A percentile compares a stretch with the other conserved stretches of the same genome.
Evolutionary conservation across 2,329 filamentous ascomycete species (phyloP).

Genomic region (Ophiocordyceps camponoti-saundersi): DNA sequence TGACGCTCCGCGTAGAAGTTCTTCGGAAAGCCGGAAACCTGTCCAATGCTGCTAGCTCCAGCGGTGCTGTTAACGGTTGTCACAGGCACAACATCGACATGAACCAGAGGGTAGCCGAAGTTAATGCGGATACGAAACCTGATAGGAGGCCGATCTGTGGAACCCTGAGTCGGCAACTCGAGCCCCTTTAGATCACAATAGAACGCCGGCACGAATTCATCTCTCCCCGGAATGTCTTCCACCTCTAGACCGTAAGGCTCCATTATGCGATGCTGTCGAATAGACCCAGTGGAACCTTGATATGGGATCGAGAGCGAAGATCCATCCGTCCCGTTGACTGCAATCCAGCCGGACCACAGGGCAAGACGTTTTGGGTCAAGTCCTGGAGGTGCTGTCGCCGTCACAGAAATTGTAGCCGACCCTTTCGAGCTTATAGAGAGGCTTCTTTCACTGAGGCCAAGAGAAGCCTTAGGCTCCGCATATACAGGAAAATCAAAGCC

Average conservation of each 20-base stretch:
- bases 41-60: not conserved
- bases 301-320: slow-evolving; percentile 21
- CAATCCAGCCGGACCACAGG: slow-evolving; percentile 24
- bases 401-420: not conserved
- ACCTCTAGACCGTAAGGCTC: not conserved
- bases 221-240: too few relatives aligned
- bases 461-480: not conserved
- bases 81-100: not conserved
- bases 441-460: not conserved
- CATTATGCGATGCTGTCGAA: not conserved
- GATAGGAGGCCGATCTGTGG: not conserved
- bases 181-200: not conserved
- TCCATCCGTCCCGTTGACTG: slow-evolving; percentile 22
- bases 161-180: not conserved
- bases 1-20: not conserved
- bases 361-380: slow-evolving; percentile 17
- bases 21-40: not conserved
- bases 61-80: not conserved
- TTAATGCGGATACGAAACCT: not conserved
- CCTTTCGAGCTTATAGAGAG: not conserved
- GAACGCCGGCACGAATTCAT: too few relatives aligned
- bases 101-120: not conserved
- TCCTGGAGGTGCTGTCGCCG: not conserved
- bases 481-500: not conserved
- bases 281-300: slow-evolving; percentile 5